Conservation (phyloP, 164 flowering plant species). For the Berberis vulgaris region DNA sequence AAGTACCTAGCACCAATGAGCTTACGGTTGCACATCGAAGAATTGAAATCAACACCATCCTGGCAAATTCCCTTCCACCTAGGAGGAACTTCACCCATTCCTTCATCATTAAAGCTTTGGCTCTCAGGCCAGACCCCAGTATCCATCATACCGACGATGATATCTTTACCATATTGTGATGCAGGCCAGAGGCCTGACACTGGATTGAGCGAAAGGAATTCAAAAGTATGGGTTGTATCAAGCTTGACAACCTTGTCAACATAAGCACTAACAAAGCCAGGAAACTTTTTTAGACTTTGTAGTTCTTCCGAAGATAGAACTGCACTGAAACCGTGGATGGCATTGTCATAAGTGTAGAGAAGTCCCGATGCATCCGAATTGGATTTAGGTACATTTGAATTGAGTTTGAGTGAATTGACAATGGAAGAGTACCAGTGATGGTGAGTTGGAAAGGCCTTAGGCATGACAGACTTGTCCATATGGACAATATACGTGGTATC, state of each 20-base stretch:
- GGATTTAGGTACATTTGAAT: not conserved
- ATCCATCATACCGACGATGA: constrained; percentile 60
- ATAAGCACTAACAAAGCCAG: constrained; percentile 29
- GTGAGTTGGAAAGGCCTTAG: constrained; percentile 8
- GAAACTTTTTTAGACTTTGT: constrained; percentile 14
- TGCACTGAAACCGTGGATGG: constrained; percentile 14
- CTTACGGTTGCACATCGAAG: constrained; percentile 50
- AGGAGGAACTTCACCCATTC: constrained; percentile 34
- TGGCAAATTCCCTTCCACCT: constrained; percentile 59
- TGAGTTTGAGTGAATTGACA: not conserved
- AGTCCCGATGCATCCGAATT: not conserved
- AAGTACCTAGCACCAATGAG: constrained; percentile 57
- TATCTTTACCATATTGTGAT: constrained; percentile 39
- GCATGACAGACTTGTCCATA: constrained; percentile 13
- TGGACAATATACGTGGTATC: constrained; percentile 7
- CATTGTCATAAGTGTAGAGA: constrained; percentile 10
- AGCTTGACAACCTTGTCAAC: constrained; percentile 19
- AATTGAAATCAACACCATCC: constrained; percentile 31
- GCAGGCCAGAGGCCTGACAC: constrained; percentile 41
- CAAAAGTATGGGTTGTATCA: constrained; percentile 41
- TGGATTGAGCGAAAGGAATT: constrained; percentile 27
- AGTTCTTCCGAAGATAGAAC: constrained; percentile 5
- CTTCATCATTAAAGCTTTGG: constrained; percentile 43
- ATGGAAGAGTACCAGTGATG: constrained; percentile 10
- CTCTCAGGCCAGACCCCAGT: constrained; percentile 74